Conservation (phyloP, 331 rosid genomes). For the Acacia concinna region DNA sequence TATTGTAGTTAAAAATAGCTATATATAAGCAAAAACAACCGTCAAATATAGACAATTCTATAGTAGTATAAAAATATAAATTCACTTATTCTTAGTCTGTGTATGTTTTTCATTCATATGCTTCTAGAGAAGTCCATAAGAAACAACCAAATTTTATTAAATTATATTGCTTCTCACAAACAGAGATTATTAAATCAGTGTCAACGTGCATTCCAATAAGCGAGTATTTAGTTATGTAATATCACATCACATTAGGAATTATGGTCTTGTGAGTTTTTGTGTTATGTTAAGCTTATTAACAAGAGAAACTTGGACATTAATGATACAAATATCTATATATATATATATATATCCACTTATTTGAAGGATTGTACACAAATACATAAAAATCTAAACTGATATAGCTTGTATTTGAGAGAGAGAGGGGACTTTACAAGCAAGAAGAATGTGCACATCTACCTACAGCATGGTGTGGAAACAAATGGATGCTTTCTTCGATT, state of each 20-base stretch:
- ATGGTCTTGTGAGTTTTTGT: neutral
- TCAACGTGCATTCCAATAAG: no score
- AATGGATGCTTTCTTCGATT: conserved; percentile 36
- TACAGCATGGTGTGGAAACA: conserved; percentile 42
- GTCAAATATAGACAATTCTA: no score
- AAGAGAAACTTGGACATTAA: neutral
- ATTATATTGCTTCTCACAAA: neutral
- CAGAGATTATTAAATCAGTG: no score
- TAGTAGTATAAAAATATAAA: neutral
- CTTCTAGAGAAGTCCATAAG: no score
- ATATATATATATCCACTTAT: neutral
- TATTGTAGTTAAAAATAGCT: no score
- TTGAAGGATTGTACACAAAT: conserved; percentile 7
- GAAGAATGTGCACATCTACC: conserved; percentile 47
- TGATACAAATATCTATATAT: neutral
- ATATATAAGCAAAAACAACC: no score
- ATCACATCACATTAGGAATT: neutral
- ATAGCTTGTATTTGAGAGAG: conserved; percentile 36
- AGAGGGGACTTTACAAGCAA: conserved; percentile 48
- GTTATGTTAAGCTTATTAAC: neutral
- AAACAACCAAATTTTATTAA: no score
- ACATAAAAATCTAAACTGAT: conserved; percentile 26
- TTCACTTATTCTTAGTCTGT: neutral
- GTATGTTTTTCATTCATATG: no score
- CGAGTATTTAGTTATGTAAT: no score